Conservation (phyloP, 1,284 basidiomycete species). For the Apiotrichum veenhuisii region DNA sequence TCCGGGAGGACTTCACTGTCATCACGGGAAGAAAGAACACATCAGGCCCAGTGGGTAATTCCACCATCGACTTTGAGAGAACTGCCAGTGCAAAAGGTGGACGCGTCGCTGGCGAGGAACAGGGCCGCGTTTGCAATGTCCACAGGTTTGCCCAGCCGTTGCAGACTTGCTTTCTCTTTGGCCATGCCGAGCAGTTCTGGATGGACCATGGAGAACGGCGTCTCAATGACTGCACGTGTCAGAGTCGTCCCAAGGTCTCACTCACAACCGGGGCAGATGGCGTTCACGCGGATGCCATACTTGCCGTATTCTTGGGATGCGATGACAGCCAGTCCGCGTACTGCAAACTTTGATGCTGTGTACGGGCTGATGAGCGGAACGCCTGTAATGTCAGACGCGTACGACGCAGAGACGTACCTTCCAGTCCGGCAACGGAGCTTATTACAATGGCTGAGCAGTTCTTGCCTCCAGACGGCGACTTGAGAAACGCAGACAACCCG, state of each 20-base stretch:
- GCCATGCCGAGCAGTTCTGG: constrained; percentile 12
- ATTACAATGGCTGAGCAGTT: constrained; percentile 29
- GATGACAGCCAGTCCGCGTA: constrained; percentile 26
- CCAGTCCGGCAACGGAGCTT: constrained; percentile 26
- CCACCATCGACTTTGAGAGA: constrained; percentile 32
- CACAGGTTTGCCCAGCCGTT: constrained; percentile 24
- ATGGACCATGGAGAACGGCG: constrained; percentile 14
- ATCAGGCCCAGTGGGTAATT: neutral
- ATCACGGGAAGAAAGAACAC: neutral
- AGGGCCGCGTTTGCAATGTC: constrained; percentile 30
- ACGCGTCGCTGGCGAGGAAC: constrained; percentile 26
- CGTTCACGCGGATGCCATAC: constrained; percentile 31
- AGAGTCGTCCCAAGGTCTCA: neutral
- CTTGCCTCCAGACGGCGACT: constrained; percentile 18
- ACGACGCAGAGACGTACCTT: too few relatives aligned
- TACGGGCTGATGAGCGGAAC: constrained; percentile 33
- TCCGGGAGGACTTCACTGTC: too few relatives aligned
- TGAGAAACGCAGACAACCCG: constrained; percentile 22
- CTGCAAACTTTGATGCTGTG: constrained; percentile 31
- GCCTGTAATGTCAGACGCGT: too few relatives aligned
- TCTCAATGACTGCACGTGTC: constrained; percentile 12
- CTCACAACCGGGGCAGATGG: constrained; percentile 24
- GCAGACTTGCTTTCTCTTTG: constrained; percentile 16
- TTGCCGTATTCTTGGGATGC: constrained; percentile 31
- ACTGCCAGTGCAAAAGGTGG: constrained; percentile 25